Evolutionary conservation across 768 basidiomycete species (phyloP), one percentile per base, ranked within the genome.

Genomic region (Tylopilus vinaceipallidus): DNA sequence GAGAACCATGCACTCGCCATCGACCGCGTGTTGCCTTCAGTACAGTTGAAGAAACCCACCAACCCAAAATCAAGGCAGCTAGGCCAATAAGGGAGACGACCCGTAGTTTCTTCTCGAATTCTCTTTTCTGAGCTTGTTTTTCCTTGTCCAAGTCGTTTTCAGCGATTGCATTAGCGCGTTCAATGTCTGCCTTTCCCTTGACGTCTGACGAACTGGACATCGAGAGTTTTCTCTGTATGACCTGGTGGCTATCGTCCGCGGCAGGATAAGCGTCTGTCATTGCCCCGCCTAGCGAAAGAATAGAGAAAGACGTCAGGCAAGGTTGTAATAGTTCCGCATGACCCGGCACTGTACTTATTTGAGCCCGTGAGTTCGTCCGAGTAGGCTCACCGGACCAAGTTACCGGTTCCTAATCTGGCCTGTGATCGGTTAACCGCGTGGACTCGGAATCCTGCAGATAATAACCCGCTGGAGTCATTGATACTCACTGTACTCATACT

Each of bases 1-100:
- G 22, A 51, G 22, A 51, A 55, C 23, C 27, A 32, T 12, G 41
- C 35, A 50, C 73, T 52, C 69, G 81, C 88, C 90, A 93, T 72
- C 88, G 76, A 66, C 80, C 83, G 44, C 90, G 80, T 3, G 91
- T 91, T 6, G 75, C 81, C 46, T 72, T 58, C 42, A 92, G 68
- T 12, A 90, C 64, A 0, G 81, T 90, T 9, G 90, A 70, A 52
- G 84, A 85, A 30, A 93, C 83, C 90, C 90, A 93, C 90, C 90
- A 93, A 35, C 79, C 90, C 36, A 91, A 71, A 55, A 93, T 88
- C 42, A 84, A 63, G 12, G 74, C 59, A 10, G 83, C 85, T 1
- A 84, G 54, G 14, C 58, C 80, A 40, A 65, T 67, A 30, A 91
- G 71, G 40, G 82, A 62, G 57, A 70, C 69, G n/a, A 75, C 73